A percentile compares a stretch with the other conserved stretches of the same genome.
Evolutionary conservation across 1,284 basidiomycete species (phyloP).

Genomic region (Malassezia restricta): DNA sequence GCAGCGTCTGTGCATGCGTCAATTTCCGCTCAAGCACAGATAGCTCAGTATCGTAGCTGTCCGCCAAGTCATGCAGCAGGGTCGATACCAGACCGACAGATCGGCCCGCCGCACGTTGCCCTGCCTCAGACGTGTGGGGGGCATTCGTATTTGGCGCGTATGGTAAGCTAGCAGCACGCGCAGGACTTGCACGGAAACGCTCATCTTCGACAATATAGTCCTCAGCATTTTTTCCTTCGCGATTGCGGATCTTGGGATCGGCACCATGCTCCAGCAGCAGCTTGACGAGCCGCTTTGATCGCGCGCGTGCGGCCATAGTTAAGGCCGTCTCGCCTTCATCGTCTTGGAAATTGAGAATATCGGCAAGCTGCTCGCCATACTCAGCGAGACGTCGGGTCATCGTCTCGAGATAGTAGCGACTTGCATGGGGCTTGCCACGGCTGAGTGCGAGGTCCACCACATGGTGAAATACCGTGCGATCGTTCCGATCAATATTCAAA

Average conservation of each 20-base stretch:
- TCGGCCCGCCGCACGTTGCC: conserved; percentile 69
- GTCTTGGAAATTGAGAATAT: conserved; percentile 98
- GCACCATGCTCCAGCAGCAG: conserved; percentile 91
- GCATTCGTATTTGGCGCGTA: conserved; percentile 17
- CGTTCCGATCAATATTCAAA: conserved; percentile 95
- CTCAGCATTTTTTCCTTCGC: conserved; percentile 91
- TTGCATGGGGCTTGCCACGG: conserved; percentile 93
- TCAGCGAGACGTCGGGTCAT: conserved; percentile 78
- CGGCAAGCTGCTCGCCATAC: conserved; percentile 88
- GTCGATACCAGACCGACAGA: conserved; percentile 64
- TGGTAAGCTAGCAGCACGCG: conserved; percentile 13
- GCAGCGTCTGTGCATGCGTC: conserved; percentile 73
- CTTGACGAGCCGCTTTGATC: conserved; percentile 92
- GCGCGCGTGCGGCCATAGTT: conserved; percentile 87
- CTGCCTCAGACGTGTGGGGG: conserved; percentile 74
- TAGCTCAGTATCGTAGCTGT: conserved; percentile 86
- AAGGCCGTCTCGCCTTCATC: conserved; percentile 96
- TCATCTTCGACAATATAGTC: conserved; percentile 99
- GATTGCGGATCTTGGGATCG: conserved; percentile 87
- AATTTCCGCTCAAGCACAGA: conserved; percentile 82
- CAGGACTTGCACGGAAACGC: conserved; percentile 79
- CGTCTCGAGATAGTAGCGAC: conserved; percentile 97
- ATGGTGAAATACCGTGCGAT: conserved; percentile 97
- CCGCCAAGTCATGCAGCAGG: conserved; percentile 76
- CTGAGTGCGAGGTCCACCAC: conserved; percentile 96